phyloP scores from a whole-genome alignment of 495 filamentous ascomycete species.

The Staphylotrichum tortipilum region DNA sequence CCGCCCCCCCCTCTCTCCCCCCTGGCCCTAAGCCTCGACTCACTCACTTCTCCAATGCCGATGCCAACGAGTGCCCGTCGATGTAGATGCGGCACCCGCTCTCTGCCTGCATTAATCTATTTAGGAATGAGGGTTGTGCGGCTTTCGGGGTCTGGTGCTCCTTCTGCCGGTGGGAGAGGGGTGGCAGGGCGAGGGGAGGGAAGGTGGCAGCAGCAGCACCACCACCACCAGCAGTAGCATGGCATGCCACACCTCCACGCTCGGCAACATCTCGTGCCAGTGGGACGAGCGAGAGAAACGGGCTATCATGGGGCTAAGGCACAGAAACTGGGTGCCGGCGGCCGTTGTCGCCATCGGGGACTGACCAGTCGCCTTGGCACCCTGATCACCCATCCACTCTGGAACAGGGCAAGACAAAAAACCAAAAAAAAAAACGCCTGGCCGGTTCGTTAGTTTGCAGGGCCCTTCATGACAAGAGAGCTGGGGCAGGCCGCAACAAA shows the following conservation, averaged over 20 bases:
- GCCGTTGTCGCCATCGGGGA: not conserved
- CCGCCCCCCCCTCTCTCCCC: not conserved
- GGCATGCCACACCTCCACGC: not conserved
- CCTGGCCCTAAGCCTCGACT: not conserved
- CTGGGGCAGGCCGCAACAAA: too few relatives aligned
- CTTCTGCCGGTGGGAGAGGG: too few relatives aligned
- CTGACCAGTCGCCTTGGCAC: not conserved
- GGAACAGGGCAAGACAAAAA: too few relatives aligned
- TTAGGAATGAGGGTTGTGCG: not conserved
- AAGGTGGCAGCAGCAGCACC: too few relatives aligned
- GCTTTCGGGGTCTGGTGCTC: too few relatives aligned
- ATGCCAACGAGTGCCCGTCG: not conserved
- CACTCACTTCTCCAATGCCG: not conserved
- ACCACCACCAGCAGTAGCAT: not conserved
- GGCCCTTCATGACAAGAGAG: not conserved
- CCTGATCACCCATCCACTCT: not conserved
- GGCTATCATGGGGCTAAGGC: too few relatives aligned
- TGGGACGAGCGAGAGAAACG: not conserved
- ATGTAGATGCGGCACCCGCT: not conserved
- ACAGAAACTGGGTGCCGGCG: not conserved
- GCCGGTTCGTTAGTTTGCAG: not conserved
- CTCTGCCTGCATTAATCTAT: not conserved
- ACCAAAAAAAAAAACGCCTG: not conserved
- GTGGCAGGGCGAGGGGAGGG: too few relatives aligned
- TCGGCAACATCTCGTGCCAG: too few relatives aligned